Conservation (phyloP, 2,329 filamentous ascomycete species). For the Kalmusia sp. region DNA sequence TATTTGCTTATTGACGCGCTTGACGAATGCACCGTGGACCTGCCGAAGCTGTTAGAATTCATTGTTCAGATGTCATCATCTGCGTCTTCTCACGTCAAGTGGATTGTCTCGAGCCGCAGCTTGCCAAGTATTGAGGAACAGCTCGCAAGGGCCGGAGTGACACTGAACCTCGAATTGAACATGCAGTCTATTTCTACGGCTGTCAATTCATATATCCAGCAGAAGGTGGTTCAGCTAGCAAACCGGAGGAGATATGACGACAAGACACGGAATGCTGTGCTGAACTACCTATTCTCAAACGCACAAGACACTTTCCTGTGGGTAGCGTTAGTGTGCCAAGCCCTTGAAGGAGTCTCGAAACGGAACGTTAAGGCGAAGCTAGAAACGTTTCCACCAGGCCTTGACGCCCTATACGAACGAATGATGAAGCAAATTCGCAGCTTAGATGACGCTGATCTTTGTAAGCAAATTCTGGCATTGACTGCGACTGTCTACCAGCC, state of each 20-base stretch:
- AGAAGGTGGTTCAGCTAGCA: neutral
- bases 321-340: neutral
- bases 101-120: neutral
- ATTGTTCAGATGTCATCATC: neutral
- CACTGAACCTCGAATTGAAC: constrained; percentile 1
- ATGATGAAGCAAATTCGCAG: neutral
- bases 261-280: neutral
- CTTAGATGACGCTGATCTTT: neutral
- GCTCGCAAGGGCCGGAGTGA: neutral
- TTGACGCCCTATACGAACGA: neutral
- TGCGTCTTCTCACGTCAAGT: neutral
- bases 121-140: neutral
- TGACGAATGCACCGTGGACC: neutral
- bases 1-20: neutral
- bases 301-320: no score
- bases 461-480: neutral
- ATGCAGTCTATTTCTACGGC: neutral
- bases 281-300: neutral
- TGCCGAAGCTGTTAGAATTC: neutral
- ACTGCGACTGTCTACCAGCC: neutral
- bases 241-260: neutral
- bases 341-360: neutral
- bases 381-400: neutral
- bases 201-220: neutral
- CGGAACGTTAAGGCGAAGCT: neutral